Conservation (phyloP, 805 yeast genomes). For the Candida xiaguanensis region DNA sequence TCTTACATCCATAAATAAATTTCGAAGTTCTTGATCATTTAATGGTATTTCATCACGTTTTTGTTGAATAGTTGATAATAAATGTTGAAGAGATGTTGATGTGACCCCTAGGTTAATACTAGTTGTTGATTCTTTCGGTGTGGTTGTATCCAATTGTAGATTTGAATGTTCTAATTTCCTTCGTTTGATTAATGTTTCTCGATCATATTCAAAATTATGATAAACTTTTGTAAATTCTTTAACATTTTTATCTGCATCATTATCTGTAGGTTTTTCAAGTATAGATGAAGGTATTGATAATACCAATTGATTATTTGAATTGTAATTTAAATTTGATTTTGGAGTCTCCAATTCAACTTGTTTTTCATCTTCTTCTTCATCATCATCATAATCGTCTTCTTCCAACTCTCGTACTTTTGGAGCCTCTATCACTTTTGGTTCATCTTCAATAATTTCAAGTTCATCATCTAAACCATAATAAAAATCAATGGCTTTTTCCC, state of each 20-base stretch:
- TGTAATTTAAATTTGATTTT: slow-evolving; percentile 12
- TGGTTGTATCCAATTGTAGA: slow-evolving; percentile 50
- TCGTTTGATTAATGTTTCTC: slow-evolving; percentile 71
- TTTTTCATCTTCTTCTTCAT: slow-evolving; percentile 31
- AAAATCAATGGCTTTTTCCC: slow-evolving; percentile 66
- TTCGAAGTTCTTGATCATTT: slow-evolving; percentile 79
- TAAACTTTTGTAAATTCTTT: slow-evolving; percentile 69
- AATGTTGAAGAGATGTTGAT: slow-evolving; percentile 59
- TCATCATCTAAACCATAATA: slow-evolving; percentile 30
- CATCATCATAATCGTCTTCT: slow-evolving; percentile 22
- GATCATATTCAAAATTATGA: slow-evolving; percentile 72
- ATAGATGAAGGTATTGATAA: slow-evolving; percentile 27
- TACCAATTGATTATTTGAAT: slow-evolving; percentile 28
- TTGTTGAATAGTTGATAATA: slow-evolving; percentile 72
- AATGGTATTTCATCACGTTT: slow-evolving; percentile 71
- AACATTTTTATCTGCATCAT: slow-evolving; percentile 45
- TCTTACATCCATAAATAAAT: slow-evolving; percentile 85
- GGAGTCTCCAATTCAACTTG: slow-evolving; percentile 10
- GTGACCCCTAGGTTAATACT: slow-evolving; percentile 33
- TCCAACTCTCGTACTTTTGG: slow-evolving; percentile 17
- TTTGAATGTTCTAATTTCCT: slow-evolving; percentile 78
- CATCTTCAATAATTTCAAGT: slow-evolving; percentile 17
- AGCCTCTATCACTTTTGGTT: slow-evolving; percentile 10
- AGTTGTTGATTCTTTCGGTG: slow-evolving; percentile 10
- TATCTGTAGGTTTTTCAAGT: slow-evolving; percentile 13